Base-by-base conservation (phyloP, 805 yeast species). In the Yarrowia keelungensis region DNA sequence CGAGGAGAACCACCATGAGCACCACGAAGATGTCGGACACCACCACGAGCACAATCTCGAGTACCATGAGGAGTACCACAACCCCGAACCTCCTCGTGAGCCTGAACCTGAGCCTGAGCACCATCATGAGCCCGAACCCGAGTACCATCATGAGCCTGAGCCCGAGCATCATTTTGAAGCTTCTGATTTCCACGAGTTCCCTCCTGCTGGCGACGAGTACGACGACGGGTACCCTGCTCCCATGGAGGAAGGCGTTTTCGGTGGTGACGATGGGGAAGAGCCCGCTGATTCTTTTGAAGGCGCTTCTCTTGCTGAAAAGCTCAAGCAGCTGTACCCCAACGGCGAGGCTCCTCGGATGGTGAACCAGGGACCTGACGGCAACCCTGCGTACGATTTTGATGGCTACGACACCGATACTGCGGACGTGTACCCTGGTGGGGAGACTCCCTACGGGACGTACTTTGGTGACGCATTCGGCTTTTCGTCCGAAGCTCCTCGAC, bases 401-500 rank as follows among this genome's bases (percentile, higher is more conserved):
- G 62, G 62, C 19, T 56, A 56, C 47, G 62, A 56, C 2, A 56
- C 62, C 8, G 62, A 56, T 45, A 3, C 8, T 15, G 36, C 62
- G 10, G 62, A 56, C 10, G 47, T 56, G 38, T 56, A 26, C 26
- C 65, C 51, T 3, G 51, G 50, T 0, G 65, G 51, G 2, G 51
- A 36, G 51, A 43, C 51, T 5, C 65, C 65, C 3, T 59, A 59
- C 19, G 51, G 65, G 5, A 32, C 42, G 26, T 59, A 43, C 16
- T 45, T 59, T 19, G 46, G 51, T 51, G 51, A 59, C 11, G 51
- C 65, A 32, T 45, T 59, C 35, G 65, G 65, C 2, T 45, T 59
- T 10, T 45, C 65, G 16, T 59, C 65, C n/a, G 65, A 45, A 16
- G 65, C 65, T 43, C 65, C 65, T 43, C 65, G 51, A 2, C 35